phyloP scores from a whole-genome alignment of 768 basidiomycete genomes.

The Boletus eberwhitei region DNA sequence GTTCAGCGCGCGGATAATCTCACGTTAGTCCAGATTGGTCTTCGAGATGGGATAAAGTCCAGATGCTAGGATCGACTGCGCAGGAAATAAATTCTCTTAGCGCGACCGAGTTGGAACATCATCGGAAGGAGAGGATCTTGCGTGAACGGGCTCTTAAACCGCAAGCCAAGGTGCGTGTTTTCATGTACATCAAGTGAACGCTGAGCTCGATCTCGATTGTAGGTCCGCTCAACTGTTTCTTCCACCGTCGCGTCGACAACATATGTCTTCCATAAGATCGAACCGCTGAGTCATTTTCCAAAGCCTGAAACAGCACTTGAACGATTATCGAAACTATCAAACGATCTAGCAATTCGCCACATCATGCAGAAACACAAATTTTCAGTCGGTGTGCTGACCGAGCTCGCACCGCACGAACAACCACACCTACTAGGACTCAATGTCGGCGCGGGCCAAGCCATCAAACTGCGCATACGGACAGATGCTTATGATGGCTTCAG shows the following conservation, averaged over 20 bases:
- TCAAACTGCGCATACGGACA: slow-evolving; percentile 68
- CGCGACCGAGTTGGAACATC: slow-evolving; percentile 54
- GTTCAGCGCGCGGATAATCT: slow-evolving; percentile 27
- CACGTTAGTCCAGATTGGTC: slow-evolving; percentile 45
- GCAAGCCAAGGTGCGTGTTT: slow-evolving; percentile 49
- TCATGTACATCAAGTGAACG: not conserved
- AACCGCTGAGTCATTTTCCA: slow-evolving; percentile 62
- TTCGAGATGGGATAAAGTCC: slow-evolving; percentile 66
- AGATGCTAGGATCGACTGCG: slow-evolving; percentile 65
- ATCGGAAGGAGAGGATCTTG: slow-evolving; percentile 55
- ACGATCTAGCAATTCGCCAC: slow-evolving; percentile 68
- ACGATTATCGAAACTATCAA: slow-evolving; percentile 54
- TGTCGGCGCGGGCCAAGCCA: slow-evolving; percentile 54
- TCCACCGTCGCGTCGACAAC: slow-evolving; percentile 36
- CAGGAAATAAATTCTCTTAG: slow-evolving; percentile 55
- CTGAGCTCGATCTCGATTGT: not conserved
- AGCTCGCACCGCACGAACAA: slow-evolving; percentile 76
- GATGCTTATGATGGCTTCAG: slow-evolving; percentile 72
- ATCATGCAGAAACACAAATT: slow-evolving; percentile 71
- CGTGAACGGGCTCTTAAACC: slow-evolving; percentile 55
- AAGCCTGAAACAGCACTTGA: slow-evolving; percentile 53
- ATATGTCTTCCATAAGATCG: slow-evolving; percentile 63
- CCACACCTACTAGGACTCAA: slow-evolving; percentile 70
- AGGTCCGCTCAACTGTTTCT: slow-evolving; percentile 58
- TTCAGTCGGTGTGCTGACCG: slow-evolving; percentile 65